Base-by-base conservation (phyloP, 2,329 filamentous ascomycete species). In the Mollisia scopiformis region DNA sequence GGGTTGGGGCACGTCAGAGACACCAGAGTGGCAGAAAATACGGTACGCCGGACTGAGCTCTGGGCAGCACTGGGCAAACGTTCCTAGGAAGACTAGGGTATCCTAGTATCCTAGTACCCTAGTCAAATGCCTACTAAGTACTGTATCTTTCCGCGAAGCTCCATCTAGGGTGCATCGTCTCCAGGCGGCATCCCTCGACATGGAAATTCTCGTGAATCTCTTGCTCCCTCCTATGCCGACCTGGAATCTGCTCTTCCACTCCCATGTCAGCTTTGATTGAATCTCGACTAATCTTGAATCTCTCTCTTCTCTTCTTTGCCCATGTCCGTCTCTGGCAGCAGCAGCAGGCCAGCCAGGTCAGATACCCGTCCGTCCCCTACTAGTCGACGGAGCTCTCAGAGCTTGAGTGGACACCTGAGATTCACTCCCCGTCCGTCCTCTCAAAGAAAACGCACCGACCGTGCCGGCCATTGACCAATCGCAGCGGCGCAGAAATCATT, bases 1-100 rank as follows among this genome's bases (percentile, higher is more conserved):
- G 46, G 25, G 43, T 52, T 41, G 46, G 56, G 55, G 49, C 33
- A 43, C 49, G 49, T n/a, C 41, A n/a, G 30, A 35, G 23, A 23
- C 33, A 30, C 55, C 55, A 55, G 27, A 52, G 51, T 51, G 50
- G 59, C 54, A 61, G 47, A 57, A 61, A 50, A n/a, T 28, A 35
- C 39, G 55, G 21, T 47, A 43, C 39, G 39, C 27, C 25, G 39
- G 8, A 39, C 55, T 21, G 43, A 37, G 51, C 51, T 51, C 51
- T 54, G 51, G 51, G 51, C 31, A 41, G 51, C 51, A 27, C 25
- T 33, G 27, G 49, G 28, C 30, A 51, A 25, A 16, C 8, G 41
- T 37, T 37, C 33, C 33, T 37, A 6, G 33, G 33, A 16, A 3
- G 33, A 37, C 4, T 16, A 37, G 33, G 37, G 37, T n/a, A 39